Evolutionary conservation across 768 basidiomycete genomes (phyloP).

Genomic region (Lenzites betulinus): DNA sequence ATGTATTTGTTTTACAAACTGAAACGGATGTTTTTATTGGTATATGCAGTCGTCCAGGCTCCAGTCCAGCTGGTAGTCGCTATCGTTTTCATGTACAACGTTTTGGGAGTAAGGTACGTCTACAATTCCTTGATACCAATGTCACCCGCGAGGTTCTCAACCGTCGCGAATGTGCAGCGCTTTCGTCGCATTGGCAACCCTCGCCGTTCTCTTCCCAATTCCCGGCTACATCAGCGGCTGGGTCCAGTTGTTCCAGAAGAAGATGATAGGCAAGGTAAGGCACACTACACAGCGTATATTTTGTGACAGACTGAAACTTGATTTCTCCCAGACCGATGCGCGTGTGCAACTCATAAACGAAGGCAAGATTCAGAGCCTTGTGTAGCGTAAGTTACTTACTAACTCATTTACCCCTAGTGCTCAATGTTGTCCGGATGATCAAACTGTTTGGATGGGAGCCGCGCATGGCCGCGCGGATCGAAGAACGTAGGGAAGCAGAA

Average conservation of each 20-base stretch:
- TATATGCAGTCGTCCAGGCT: background rate
- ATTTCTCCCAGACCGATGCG: slow-evolving; percentile 41
- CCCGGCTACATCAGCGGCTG: slow-evolving; percentile 38
- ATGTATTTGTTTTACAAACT: background rate
- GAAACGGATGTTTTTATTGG: background rate
- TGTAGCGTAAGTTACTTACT: slow-evolving; percentile 18
- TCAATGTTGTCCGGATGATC: slow-evolving; percentile 47
- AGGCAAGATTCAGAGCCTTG: slow-evolving; percentile 18
- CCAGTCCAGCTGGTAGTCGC: slow-evolving; percentile 23
- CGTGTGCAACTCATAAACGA: slow-evolving; percentile 50
- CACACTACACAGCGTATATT: background rate
- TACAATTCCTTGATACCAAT: background rate
- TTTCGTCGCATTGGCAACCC: slow-evolving; percentile 42
- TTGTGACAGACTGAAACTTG: background rate
- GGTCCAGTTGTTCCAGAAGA: slow-evolving; percentile 28
- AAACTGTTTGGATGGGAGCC: slow-evolving; percentile 49
- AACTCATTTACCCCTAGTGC: slow-evolving; percentile 24
- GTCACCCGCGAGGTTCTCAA: slow-evolving; percentile 37
- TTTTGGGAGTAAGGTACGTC: slow-evolving; percentile 49
- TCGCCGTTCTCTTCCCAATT: slow-evolving; percentile 43
- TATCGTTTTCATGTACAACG: slow-evolving; percentile 41
- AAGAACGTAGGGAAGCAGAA: slow-evolving; percentile 62
- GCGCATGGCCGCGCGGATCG: slow-evolving; percentile 52
- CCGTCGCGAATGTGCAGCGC: slow-evolving; percentile 29
- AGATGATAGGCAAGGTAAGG: slow-evolving; percentile 42